Conservation (phyloP, 345 rosid species). For the Euphorbia lathyris region DNA sequence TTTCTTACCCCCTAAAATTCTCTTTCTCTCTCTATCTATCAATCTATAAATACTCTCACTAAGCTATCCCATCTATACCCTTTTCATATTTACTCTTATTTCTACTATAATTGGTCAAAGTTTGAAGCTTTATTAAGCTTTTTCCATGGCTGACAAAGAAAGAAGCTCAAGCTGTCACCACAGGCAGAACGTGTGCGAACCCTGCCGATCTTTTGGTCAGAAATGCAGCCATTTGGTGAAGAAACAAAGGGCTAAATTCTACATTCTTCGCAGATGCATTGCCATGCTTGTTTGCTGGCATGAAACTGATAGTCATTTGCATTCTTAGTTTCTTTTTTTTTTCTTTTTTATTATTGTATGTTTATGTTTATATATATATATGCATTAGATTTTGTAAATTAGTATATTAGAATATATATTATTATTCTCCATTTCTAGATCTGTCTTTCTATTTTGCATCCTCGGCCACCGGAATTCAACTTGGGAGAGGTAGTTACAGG, state of each 20-base stretch:
- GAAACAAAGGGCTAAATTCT: conserved; percentile 74
- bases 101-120: too few species aligned
- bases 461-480: too few species aligned
- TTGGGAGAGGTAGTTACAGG: too few species aligned
- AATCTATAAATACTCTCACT: conserved; percentile 16
- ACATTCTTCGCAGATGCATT: conserved; percentile 77
- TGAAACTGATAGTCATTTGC: conserved; percentile 29
- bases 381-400: not conserved
- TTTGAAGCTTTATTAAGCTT: not conserved
- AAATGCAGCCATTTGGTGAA: conserved; percentile 76
- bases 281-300: conserved; percentile 74
- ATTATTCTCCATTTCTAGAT: not conserved
- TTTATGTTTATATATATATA: not conserved
- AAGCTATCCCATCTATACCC: not conserved
- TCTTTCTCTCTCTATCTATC: not conserved
- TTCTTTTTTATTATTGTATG: not conserved
- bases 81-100: conserved; percentile 4
- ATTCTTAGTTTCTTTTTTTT: not conserved
- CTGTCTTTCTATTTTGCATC: too few species aligned
- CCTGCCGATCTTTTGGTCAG: conserved; percentile 55
- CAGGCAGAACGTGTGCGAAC: conserved; percentile 34
- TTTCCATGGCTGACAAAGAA: conserved; percentile 31
- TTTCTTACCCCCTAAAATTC: not conserved
- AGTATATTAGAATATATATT: too few species aligned
- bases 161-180: not conserved